Base-by-base conservation (phyloP, 2,329 filamentous ascomycete genomes). In the Fusarium poae region DNA sequence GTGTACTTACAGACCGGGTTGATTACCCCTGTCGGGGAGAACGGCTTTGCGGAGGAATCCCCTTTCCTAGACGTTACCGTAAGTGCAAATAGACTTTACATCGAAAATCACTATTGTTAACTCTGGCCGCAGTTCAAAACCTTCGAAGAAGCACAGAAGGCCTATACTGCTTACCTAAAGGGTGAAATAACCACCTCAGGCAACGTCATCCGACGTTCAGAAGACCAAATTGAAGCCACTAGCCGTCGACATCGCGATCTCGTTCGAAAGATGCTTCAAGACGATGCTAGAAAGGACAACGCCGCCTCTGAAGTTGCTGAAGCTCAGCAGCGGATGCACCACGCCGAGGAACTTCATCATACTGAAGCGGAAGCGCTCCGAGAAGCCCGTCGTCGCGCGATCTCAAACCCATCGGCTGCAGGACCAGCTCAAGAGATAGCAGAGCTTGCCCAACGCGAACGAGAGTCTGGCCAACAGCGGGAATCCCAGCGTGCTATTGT, bases 401-500 rank as follows among this genome's bases (percentile, higher is more conserved):
- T 30, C 4, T 11, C 12, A 2, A n/a, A 49, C 11, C 12, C 1
- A 11, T 57, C 1, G 37, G 30, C 9, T 44, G 0, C 15, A 15
- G 5, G 15, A 4, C 25, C 27, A 16, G 27, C n/a, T 12, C 10
- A 23, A 6, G 29, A 7, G 16, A 32, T 30, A 20, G 29, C 44
- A 23, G n/a, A 16, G 4, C 39, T 42, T 21, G 23, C n/a, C 3
- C 8, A 16, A 6, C 18, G 32, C 0, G 25, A 34, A 2, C 34
- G n/a, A 3, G 34, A 44, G 2, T 21, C 27, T 4, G n/a, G 23
- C 6, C 18, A 16, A 1, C 4, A 15, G n/a, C 34, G 43, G 13
- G 23, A 29, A 20, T 2, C 45, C 0, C 53, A 46, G 0, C 15
- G 29, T 2, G 18, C 2, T 1, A 2, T 2, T 0, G 6, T 59